Percentiles rank a stretch among this genome's conserved stretches.
Evolutionary conservation across 768 basidiomycete genomes (phyloP).

Genomic region (Psilocybe azurescens): DNA sequence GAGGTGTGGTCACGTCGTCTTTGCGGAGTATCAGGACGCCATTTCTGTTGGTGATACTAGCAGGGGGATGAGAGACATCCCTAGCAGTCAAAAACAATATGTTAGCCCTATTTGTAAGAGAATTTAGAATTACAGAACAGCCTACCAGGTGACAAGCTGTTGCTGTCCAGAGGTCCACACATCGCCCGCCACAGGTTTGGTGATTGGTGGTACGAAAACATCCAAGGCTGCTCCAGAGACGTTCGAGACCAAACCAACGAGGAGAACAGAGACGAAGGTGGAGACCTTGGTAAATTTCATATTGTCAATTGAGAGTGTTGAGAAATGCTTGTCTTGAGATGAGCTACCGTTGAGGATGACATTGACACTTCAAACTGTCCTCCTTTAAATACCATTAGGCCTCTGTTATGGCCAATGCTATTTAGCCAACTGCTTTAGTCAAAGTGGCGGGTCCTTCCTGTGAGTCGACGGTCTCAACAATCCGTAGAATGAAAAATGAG

Average conservation of each 20-base stretch:
- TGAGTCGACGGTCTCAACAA: too few relatives aligned
- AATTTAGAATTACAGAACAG: constrained; percentile 3
- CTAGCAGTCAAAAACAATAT: constrained; percentile 23
- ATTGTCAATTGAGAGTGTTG: neutral
- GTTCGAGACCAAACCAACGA: constrained; percentile 6
- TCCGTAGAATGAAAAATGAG: too few relatives aligned
- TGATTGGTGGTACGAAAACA: constrained; percentile 49
- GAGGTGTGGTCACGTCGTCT: constrained; percentile 32
- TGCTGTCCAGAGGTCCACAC: constrained; percentile 44
- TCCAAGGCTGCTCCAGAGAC: constrained; percentile 33
- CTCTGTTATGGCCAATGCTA: too few relatives aligned
- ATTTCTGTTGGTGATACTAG: constrained; percentile 50
- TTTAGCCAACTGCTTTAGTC: too few relatives aligned
- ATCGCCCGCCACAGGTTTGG: constrained; percentile 36
- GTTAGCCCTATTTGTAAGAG: neutral
- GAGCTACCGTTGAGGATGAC: neutral
- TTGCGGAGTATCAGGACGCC: constrained; percentile 50
- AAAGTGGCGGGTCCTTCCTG: too few relatives aligned
- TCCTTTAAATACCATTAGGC: too few relatives aligned
- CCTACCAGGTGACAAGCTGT: constrained; percentile 49
- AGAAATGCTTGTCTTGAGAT: neutral
- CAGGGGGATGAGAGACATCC: constrained; percentile 45
- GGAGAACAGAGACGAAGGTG: constrained; percentile 8
- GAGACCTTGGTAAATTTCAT: constrained; percentile 20
- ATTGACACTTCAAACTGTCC: neutral